phyloP scores from a whole-genome alignment of 2,329 filamentous ascomycete genomes.

The Bipolaris bicolor region DNA sequence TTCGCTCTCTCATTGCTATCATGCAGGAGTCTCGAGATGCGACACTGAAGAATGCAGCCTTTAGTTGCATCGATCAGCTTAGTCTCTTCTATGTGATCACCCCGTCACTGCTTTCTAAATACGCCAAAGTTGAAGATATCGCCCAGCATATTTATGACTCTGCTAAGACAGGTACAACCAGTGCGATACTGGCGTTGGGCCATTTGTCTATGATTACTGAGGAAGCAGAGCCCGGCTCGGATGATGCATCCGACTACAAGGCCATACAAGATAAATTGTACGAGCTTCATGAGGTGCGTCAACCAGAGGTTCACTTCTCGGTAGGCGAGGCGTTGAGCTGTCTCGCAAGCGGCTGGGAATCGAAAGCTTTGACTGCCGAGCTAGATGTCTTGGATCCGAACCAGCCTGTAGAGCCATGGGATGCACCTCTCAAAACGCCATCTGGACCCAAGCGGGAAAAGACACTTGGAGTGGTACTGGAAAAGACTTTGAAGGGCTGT shows the following conservation, averaged over 20 bases:
- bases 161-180: slow-evolving; percentile 81
- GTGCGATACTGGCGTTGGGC: slow-evolving; percentile 80
- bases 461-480: slow-evolving; percentile 64
- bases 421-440: slow-evolving; percentile 38
- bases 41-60: slow-evolving; percentile 63
- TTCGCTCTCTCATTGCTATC: slow-evolving; percentile 57
- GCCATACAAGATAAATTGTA: slow-evolving; percentile 73
- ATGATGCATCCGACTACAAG: slow-evolving; percentile 51
- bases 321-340: slow-evolving; percentile 87
- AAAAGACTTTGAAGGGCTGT: slow-evolving; percentile 78
- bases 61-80: slow-evolving; percentile 65
- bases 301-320: slow-evolving; percentile 86
- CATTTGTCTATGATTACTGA: slow-evolving; percentile 70
- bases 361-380: slow-evolving; percentile 74
- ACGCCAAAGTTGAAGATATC: slow-evolving; percentile 54
- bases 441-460: slow-evolving; percentile 40
- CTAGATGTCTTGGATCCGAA: slow-evolving; percentile 72
- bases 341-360: slow-evolving; percentile 80
- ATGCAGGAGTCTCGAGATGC: slow-evolving; percentile 62
- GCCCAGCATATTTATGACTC: slow-evolving; percentile 68
- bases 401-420: slow-evolving; percentile 42
- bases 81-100: slow-evolving; percentile 64
- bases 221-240: slow-evolving; percentile 43
- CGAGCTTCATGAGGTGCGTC: slow-evolving; percentile 79
- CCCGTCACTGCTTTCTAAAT: slow-evolving; percentile 47